Percentiles rank a stretch among this genome's conserved stretches.
phyloP scores from a whole-genome alignment of 805 yeast species.

The Starmera pachycereana region DNA sequence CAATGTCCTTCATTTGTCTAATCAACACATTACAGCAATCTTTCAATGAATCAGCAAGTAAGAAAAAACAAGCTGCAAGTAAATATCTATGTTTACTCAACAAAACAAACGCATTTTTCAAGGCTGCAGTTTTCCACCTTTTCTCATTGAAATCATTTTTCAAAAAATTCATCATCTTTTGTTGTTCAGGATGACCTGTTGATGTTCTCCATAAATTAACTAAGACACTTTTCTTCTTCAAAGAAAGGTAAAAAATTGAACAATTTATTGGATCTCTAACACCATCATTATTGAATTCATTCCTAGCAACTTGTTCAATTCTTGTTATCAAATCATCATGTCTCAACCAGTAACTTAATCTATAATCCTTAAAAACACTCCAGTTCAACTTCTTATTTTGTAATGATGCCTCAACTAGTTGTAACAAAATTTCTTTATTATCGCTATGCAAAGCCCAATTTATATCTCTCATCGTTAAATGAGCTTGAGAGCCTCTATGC shows the following conservation, averaged over 20 bases:
- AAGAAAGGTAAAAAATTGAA: slow-evolving; percentile 67
- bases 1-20: slow-evolving; percentile 54
- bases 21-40: slow-evolving; percentile 74
- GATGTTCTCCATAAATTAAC: slow-evolving; percentile 78
- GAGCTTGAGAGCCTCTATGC: slow-evolving; percentile 37
- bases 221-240: slow-evolving; percentile 66
- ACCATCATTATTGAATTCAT: slow-evolving; percentile 48
- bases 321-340: slow-evolving; percentile 33
- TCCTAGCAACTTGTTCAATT: slow-evolving; percentile 63
- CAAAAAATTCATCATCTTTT: slow-evolving; percentile 70
- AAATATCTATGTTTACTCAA: slow-evolving; percentile 77
- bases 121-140: slow-evolving; percentile 83
- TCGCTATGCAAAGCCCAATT: slow-evolving; percentile 83
- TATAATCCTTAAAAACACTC: slow-evolving; percentile 47
- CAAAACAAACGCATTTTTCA: slow-evolving; percentile 85
- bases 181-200: slow-evolving; percentile 67
- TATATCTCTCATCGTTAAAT: slow-evolving; percentile 68
- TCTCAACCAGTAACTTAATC: slow-evolving; percentile 64
- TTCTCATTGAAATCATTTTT: slow-evolving; percentile 62
- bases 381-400: slow-evolving; percentile 41
- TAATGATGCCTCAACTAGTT: slow-evolving; percentile 34
- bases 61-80: slow-evolving; percentile 85
- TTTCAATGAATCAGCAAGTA: slow-evolving; percentile 62
- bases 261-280: slow-evolving; percentile 65
- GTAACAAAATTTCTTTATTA: slow-evolving; percentile 57